These are phyloP conservation scores for Durusdinium trenchii DNA, from an alignment of 73 alveolate genomes.

Conservation along the genomic window DNA sequence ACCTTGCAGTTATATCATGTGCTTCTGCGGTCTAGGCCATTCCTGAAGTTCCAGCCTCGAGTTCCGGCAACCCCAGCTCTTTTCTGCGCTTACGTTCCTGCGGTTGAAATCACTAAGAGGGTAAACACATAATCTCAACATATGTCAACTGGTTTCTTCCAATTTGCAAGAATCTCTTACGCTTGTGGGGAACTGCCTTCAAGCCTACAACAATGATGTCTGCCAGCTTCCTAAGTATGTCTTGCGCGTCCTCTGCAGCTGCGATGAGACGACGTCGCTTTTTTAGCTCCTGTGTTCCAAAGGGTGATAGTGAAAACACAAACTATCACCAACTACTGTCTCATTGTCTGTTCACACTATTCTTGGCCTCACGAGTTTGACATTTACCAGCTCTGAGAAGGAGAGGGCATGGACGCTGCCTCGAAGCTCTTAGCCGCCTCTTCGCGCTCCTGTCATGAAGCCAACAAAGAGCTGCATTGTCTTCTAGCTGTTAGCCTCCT, in stretches of 20 bases:
- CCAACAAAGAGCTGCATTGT: not conserved
- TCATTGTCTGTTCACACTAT: too few species aligned
- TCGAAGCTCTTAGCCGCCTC: constrained; percentile 63
- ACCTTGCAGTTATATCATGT: too few species aligned
- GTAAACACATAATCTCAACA: not conserved
- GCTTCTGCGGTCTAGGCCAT: not conserved
- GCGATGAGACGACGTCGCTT: constrained; percentile 90
- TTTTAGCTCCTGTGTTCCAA: constrained; percentile 34
- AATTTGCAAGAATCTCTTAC: not conserved
- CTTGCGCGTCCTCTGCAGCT: constrained; percentile 56
- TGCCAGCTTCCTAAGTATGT: not conserved
- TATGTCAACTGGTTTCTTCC: not conserved
- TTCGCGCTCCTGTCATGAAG: constrained; percentile 50
- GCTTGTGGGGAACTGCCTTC: not conserved
- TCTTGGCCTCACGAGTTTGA: too few species aligned
- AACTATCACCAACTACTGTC: not conserved
- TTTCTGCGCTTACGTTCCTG: constrained; percentile 87
- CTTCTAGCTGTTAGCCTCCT: too few species aligned
- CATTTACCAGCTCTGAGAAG: not conserved
- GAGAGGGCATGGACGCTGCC: not conserved
- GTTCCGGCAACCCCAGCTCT: constrained; percentile 49
- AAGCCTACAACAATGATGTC: not conserved
- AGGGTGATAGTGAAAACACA: not conserved
- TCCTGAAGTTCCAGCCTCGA: constrained; percentile 12
- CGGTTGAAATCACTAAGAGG: too few species aligned